Base-by-base conservation (phyloP, 2,329 filamentous ascomycete species). In the Cladobotryum protrusum region DNA sequence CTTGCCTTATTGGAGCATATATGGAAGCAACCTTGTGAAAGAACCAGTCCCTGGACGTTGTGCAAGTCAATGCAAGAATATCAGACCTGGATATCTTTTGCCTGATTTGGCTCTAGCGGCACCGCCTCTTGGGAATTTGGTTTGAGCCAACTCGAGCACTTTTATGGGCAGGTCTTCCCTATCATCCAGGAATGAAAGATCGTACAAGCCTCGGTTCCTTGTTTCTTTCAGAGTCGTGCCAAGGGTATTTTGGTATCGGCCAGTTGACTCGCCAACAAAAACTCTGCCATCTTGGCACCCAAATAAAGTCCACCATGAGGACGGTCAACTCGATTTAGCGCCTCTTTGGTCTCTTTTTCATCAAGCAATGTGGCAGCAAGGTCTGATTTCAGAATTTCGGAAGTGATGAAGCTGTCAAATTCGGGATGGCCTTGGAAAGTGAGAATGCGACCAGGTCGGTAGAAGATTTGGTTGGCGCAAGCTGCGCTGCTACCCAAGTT, bases 1-100 rank as follows among this genome's bases (percentile, higher is more conserved):
- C 50, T 71, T 11, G 59, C 66, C 3, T 49, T 75, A 0, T 56
- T 76, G 5, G 68, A 73, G 17, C 66, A 67, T 49, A 64, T 75
- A 36, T 75, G 73, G 73, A 61, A 59, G 18, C 56, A 63, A 46
- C 62, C 68, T 0, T 43, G 48, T 0, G 59, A 61, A 1, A 50
- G 62, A 4, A 58, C 62, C 0, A 65, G 67, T 4, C 73, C 73
- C 1, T 76, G 73, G 73, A 67, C 62, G 42, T 61, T 76, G 19
- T 72, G 67, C 44, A 64, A 63, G 11, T 65, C 68, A n/a, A 75
- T 76, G 71, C 66, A 71, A 33, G 62, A 72, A 20, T 64, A 69
- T 35, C 68, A 72, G 50, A 73, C 75, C 32, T 73, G 70, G 72
- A 74, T 74, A 37, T 75, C 72, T 3, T 75, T 75, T 61, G 73